These are phyloP conservation scores for Betula pendula DNA, from an alignment of 306 rosid species.

Conservation along the genomic window DNA sequence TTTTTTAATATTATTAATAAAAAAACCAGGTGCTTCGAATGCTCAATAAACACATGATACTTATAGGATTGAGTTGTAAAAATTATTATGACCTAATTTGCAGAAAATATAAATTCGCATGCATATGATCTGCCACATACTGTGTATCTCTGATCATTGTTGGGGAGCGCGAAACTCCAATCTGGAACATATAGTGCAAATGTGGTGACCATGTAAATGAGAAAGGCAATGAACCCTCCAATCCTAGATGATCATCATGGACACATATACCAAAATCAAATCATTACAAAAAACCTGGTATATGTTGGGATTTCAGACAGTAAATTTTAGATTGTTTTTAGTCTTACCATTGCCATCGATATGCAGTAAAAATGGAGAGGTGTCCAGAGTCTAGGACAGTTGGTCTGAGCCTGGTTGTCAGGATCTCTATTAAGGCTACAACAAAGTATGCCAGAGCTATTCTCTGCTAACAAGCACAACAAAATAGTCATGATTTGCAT, in stretches of 20 bases:
- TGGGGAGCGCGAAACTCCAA: constrained; percentile 61
- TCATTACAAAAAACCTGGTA: no score
- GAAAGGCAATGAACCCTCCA: constrained; percentile 70
- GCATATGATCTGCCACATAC: constrained; percentile 34
- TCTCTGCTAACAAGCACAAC: constrained; percentile 51
- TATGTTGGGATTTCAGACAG: not conserved
- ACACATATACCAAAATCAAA: not conserved
- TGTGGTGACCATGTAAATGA: constrained; percentile 72
- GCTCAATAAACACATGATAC: no score
- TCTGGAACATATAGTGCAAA: constrained; percentile 73
- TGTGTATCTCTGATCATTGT: constrained; percentile 36
- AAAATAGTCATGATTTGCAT: no score
- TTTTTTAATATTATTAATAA: no score
- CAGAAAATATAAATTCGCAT: no score
- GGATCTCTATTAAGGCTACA: constrained; percentile 73
- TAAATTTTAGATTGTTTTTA: not conserved
- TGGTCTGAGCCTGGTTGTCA: constrained; percentile 70
- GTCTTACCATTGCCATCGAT: constrained; percentile 82
- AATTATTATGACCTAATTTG: no score
- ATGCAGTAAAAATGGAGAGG: constrained; percentile 66
- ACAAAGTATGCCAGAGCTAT: constrained; percentile 80
- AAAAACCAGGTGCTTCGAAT: no score
- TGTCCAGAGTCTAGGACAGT: constrained; percentile 43
- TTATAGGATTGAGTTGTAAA: no score
- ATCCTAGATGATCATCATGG: constrained; percentile 43